Conservation (phyloP, 352 stramenopile species). For the Globisporangium apiculatum region DNA sequence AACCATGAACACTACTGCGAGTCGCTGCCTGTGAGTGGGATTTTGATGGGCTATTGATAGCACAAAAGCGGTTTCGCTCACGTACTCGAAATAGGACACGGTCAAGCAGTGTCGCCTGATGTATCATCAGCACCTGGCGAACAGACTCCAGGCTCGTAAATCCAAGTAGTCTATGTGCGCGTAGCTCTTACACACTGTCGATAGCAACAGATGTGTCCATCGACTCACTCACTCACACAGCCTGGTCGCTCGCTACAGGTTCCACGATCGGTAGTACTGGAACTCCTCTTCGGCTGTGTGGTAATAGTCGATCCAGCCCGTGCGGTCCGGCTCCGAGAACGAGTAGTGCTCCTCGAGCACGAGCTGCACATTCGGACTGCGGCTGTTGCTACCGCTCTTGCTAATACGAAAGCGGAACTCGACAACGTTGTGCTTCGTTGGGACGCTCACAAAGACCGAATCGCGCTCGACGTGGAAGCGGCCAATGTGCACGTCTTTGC, state of each 20-base stretch:
- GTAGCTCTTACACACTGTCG: too few relatives aligned
- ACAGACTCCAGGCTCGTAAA: too few relatives aligned
- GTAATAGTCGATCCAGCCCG: slow-evolving; percentile 58
- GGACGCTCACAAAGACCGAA: slow-evolving; percentile 59
- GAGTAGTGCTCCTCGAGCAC: slow-evolving; percentile 64
- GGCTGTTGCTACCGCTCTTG: slow-evolving; percentile 11
- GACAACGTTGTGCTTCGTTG: slow-evolving; percentile 57
- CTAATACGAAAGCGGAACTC: slow-evolving; percentile 63
- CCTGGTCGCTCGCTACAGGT: slow-evolving; percentile 23
- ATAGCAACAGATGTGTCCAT: too few relatives aligned
- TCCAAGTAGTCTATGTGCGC: too few relatives aligned
- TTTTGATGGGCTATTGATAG: too few relatives aligned
- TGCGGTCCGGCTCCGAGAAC: slow-evolving; percentile 62
- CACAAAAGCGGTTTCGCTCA: too few relatives aligned
- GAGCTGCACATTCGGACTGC: slow-evolving; percentile 34
- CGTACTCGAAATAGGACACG: too few relatives aligned
- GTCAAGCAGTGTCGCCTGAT: too few relatives aligned
- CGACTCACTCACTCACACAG: too few relatives aligned
- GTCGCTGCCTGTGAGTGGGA: too few relatives aligned
- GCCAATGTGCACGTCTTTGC: slow-evolving; percentile 44
- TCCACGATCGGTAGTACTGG: slow-evolving; percentile 66
- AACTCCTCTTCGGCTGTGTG: slow-evolving; percentile 71
- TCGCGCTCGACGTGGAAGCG: slow-evolving; percentile 61
- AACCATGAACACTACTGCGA: too few relatives aligned
- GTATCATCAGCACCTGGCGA: too few relatives aligned